Evolutionary conservation across 2,329 filamentous ascomycete genomes (phyloP).

Genomic region (Diplodia mutila): DNA sequence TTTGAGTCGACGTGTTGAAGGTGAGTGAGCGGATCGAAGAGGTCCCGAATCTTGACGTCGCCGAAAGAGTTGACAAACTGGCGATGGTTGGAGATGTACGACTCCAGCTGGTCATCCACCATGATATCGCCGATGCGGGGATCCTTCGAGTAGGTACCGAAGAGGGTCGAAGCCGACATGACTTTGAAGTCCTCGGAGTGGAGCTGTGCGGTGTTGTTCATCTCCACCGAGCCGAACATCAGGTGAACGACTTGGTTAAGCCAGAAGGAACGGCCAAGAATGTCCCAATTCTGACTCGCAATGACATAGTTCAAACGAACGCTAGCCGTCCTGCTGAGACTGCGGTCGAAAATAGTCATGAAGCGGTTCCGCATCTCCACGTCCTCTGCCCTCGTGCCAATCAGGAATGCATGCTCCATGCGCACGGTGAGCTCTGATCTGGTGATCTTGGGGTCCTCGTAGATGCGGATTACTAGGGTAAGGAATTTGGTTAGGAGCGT

Average conservation of each 20-base stretch:
- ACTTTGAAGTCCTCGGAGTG: conserved; percentile 83
- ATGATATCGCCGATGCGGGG: conserved; percentile 65
- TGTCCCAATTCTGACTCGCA: conserved; percentile 95
- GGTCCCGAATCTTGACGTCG: conserved; percentile 83
- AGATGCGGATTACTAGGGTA: conserved; percentile 94
- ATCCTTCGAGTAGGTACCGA: conserved; percentile 74
- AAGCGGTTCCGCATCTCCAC: conserved; percentile 97
- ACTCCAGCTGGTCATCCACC: conserved; percentile 80
- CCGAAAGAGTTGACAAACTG: conserved; percentile 83
- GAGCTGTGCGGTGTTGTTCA: conserved; percentile 76
- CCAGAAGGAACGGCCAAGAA: conserved; percentile 93
- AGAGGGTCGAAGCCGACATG: conserved; percentile 73
- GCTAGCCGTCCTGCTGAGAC: conserved; percentile 87
- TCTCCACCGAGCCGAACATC: conserved; percentile 87
- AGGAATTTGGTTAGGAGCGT: conserved; percentile 91
- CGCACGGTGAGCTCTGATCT: conserved; percentile 94
- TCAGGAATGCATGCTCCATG: conserved; percentile 97
- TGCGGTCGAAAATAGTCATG: conserved; percentile 94
- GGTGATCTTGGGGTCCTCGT: conserved; percentile 95
- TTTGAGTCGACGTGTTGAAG: conserved; percentile 86
- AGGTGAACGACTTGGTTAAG: conserved; percentile 92
- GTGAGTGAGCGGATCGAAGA: conserved; percentile 87
- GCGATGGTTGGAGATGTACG: conserved; percentile 74
- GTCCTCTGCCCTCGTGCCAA: conserved; percentile 89
- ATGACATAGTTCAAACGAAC: conserved; percentile 88